phyloP scores from a whole-genome alignment of 371 early-diverging fungal genomes.

The Lichtheimia corymbifera region DNA sequence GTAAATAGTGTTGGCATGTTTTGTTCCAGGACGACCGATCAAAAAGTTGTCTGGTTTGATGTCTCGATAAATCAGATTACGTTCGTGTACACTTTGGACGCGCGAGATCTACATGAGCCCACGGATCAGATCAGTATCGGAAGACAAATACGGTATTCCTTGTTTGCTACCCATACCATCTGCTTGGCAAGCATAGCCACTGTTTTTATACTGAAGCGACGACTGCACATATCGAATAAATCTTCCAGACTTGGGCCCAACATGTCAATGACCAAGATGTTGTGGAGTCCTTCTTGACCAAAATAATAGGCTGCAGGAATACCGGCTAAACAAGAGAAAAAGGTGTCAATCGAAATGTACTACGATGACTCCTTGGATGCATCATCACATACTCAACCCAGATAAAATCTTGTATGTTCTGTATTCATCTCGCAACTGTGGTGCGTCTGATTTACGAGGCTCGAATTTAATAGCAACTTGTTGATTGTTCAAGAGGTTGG shows the following conservation, averaged over 20 bases:
- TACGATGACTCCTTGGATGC: background rate
- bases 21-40: slow-evolving; percentile 68
- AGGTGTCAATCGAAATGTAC: slow-evolving; percentile 9
- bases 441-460: slow-evolving; percentile 85
- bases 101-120: slow-evolving; percentile 68
- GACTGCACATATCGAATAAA: slow-evolving; percentile 90
- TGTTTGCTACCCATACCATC: slow-evolving; percentile 60
- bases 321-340: slow-evolving; percentile 62
- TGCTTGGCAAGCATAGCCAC: slow-evolving; percentile 94
- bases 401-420: slow-evolving; percentile 81
- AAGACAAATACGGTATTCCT: no score
- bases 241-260: slow-evolving; percentile 95
- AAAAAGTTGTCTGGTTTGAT: slow-evolving; percentile 99
- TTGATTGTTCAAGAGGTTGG: slow-evolving; percentile 71
- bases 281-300: slow-evolving; percentile 93
- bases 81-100: slow-evolving; percentile 92
- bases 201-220: slow-evolving; percentile 90
- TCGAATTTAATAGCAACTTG: slow-evolving; percentile 90
- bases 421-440: slow-evolving; percentile 89
- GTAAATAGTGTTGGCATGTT: slow-evolving; percentile 53
- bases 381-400: slow-evolving; percentile 49
- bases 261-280: slow-evolving; percentile 94
- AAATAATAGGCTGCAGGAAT: slow-evolving; percentile 90
- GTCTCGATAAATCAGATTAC: slow-evolving; percentile 95
- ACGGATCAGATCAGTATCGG: background rate